Evolutionary conservation across 306 rosid genomes (phyloP).

Genomic region (Gastrolobium bilobum): DNA sequence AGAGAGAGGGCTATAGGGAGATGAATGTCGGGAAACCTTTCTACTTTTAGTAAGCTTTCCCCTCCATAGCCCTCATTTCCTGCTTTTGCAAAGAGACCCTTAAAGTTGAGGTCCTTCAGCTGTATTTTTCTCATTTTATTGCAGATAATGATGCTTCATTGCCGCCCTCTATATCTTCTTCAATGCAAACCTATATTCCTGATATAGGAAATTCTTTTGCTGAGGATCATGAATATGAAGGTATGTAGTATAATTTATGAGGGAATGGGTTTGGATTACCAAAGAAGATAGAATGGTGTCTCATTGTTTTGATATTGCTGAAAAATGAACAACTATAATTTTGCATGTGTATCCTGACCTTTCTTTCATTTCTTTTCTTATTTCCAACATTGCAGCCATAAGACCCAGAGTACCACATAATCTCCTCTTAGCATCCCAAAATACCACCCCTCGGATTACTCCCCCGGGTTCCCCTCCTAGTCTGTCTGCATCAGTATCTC

Average conservation of each 20-base stretch:
- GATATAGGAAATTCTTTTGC: constrained; percentile 63
- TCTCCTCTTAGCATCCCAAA: constrained; percentile 82
- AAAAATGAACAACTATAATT: constrained; percentile 34
- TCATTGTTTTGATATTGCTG: constrained; percentile 29
- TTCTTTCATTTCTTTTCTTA: constrained; percentile 38
- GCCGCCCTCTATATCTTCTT: constrained; percentile 62
- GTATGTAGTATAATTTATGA: constrained; percentile 53
- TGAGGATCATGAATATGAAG: constrained; percentile 70
- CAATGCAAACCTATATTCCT: constrained; percentile 55
- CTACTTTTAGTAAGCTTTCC: constrained; percentile 8
- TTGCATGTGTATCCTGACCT: constrained; percentile 33
- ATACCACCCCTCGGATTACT: constrained; percentile 76
- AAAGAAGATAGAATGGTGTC: constrained; percentile 10
- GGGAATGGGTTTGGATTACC: constrained; percentile 20
- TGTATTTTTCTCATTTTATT: constrained; percentile 44
- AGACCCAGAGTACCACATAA: constrained; percentile 74
- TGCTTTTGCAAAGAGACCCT: constrained; percentile 20
- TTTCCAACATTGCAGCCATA: constrained; percentile 49
- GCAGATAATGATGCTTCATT: constrained; percentile 67
- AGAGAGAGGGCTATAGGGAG: neutral
- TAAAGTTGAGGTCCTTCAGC: constrained; percentile 27
- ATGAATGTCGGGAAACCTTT: constrained; percentile 4
- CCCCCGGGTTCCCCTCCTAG: constrained; percentile 87
- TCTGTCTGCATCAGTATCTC: constrained; percentile 85
- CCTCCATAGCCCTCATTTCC: constrained; percentile 1